Percentiles rank a stretch among this genome's conserved stretches.
These are phyloP conservation scores for Termitomyces sp. DNA, from an alignment of 768 basidiomycete genomes.

Conservation along the genomic window DNA sequence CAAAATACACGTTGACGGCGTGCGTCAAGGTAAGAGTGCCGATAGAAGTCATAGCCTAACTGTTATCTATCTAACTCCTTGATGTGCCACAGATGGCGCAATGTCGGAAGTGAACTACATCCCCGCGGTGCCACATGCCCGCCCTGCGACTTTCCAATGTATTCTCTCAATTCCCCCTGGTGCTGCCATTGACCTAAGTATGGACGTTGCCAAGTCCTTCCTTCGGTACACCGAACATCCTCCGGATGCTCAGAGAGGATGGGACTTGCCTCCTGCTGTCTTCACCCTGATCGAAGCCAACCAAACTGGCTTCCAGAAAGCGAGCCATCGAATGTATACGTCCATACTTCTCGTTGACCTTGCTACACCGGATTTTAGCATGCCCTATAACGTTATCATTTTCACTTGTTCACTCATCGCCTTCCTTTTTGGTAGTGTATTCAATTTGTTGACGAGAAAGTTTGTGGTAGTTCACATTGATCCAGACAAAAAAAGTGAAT, in stretches of 20 bases:
- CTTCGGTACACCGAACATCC: conserved; percentile 94
- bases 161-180: conserved; percentile 64
- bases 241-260: conserved; percentile 92
- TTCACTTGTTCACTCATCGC: conserved; percentile 89
- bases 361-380: conserved; percentile 98
- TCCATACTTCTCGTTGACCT: conserved; percentile 80
- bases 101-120: conserved; percentile 63
- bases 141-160: conserved; percentile 75
- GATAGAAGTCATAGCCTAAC: neutral
- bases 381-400: conserved; percentile 99
- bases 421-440: conserved; percentile 88
- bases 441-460: conserved; percentile 79
- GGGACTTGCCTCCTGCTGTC: conserved; percentile 89
- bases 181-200: conserved; percentile 54
- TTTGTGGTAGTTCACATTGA: conserved; percentile 54
- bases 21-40: conserved; percentile 33
- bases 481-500: conserved; percentile 11
- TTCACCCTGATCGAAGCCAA: conserved; percentile 36
- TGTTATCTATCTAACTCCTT: neutral
- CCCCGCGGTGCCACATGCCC: conserved; percentile 60
- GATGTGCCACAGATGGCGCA: conserved; percentile 46
- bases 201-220: conserved; percentile 80
- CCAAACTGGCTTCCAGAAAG: conserved; percentile 12
- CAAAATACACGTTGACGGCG: conserved; percentile 40
- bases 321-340: conserved; percentile 60